Base-by-base conservation (phyloP, 345 rosid species). In the Carallia pectinifolia region DNA sequence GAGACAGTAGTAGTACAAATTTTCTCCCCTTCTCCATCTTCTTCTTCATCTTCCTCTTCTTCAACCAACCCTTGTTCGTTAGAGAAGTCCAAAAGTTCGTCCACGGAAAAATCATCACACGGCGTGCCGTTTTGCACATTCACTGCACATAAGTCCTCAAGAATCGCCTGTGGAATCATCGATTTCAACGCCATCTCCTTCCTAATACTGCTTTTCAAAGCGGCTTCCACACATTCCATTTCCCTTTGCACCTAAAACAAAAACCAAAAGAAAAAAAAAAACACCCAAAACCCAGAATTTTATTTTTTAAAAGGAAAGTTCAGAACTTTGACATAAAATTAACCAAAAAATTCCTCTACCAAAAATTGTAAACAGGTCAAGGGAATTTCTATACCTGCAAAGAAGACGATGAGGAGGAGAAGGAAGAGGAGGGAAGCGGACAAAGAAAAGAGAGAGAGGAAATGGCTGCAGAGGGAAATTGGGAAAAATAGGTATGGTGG, bases 81-180 rank as follows among this genome's bases (percentile, higher is more conserved):
- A 3, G 93, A 86, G 76, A 94, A 87, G 81, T 94, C 96, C n/a
- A 94, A 84, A 47, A 94, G 78, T 58, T 88, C 90, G 69, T 94
- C 97, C 0, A 94, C 96, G 9, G 80, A 84, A 59, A 83, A 87
- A 17, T 94, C 98, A 16, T 94, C 97, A 36, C 59, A 53, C 27
- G 88, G 54, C 27, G 70, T 64, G 59, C 74, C 86, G 74, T 78
- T 81, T 17, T 77, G 86, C 58, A 66, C 64, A 59, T 81, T 70
- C n/a, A 71, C 78, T 8, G 80, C 53, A 67, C 71, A 74, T 1
- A 75, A 59, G 36, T 85, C 91, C 0, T 87, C 92, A 38, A 58
- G 16, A 54, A 66, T 61, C 31, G 61, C 76, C 29, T 77, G 84
- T 3, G 81, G 77, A 69, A 75, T 73, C 0, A 75, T 73, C 0